Base-by-base conservation (phyloP, 768 basidiomycete genomes). In the Tulasnella sp. region DNA sequence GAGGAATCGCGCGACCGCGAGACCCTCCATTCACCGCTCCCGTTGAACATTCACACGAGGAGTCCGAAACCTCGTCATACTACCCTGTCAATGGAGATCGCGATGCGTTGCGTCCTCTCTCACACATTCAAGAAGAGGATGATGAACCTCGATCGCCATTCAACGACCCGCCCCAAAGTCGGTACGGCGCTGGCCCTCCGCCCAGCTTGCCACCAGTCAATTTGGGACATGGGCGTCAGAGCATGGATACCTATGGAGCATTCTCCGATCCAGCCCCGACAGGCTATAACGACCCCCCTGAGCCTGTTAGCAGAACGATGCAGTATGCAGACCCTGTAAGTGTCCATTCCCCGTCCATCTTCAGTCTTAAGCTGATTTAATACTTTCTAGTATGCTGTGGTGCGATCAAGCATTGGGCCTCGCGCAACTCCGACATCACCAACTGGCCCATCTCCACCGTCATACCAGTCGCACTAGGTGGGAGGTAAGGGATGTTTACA, bases 221-320 rank as follows among this genome's bases (percentile, higher is more conserved):
- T 28, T 18, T 72, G 31, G 81, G 79, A 14, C 69, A 75, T 37
- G 34, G 75, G 14, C 89, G 93, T 54, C 91, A 90, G 11, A 95
- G 93, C 82, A 91, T 96, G 86, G 96, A 97, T 83, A 91, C 92
- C 22, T 96, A 97, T 83, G 96, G 96, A 73, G 96, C 95, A 37
- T 97, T 96, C 86, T 93, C 92, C 0, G 96, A 96, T 83, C 94
- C 95, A 58, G 90, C 94, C 0, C 95, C 96, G 1, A 90, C 88
- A 80, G 95, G 93, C 34, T 96, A 92, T 83, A 90, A 88, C 22
- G 75, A 74, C 37, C 83, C 31, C 76, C 81, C 77, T 83, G 85
- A 90, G 24, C 89, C 91, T 40, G 87, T 96, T 54, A 96, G 95
- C 85, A 87, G 95, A 85, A 97, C 96, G 78, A 96, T 97, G 96